phyloP scores from a whole-genome alignment of 306 rosid species.

The Delonix regia region DNA sequence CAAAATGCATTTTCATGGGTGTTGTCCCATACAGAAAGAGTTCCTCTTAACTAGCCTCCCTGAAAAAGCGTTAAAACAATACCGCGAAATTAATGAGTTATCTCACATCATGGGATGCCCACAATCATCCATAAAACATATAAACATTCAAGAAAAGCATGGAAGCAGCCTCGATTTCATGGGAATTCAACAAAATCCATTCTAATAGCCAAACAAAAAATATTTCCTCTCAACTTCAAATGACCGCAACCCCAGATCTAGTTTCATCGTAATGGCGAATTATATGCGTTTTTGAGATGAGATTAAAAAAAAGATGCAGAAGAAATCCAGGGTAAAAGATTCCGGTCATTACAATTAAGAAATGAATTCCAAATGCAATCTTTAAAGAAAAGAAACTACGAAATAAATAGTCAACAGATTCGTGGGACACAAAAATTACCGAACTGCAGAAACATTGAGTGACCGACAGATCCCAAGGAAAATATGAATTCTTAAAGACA shows the following conservation, averaged over 20 bases:
- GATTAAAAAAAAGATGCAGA: background rate
- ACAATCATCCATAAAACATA: background rate
- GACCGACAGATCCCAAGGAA: slow-evolving; percentile 18
- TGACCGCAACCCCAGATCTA: slow-evolving; percentile 15
- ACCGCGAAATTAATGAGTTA: background rate
- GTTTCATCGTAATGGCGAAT: background rate
- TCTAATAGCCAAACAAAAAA: background rate
- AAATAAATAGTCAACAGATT: background rate
- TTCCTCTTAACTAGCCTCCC: background rate
- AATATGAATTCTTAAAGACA: slow-evolving; percentile 21
- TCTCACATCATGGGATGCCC: background rate
- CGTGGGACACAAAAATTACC: background rate
- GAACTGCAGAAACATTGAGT: slow-evolving; percentile 27
- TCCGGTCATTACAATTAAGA: background rate
- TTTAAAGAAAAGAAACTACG: background rate
- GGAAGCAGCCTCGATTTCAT: background rate
- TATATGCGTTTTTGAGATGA: background rate
- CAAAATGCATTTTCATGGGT: background rate
- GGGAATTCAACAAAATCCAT: background rate
- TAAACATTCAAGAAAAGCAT: background rate
- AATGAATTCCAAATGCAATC: background rate
- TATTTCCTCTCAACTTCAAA: background rate
- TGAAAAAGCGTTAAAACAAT: background rate
- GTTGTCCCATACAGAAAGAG: background rate
- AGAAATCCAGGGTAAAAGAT: background rate